Base-by-base conservation (phyloP, 805 yeast genomes). In the Ogataea wickerhamii region DNA sequence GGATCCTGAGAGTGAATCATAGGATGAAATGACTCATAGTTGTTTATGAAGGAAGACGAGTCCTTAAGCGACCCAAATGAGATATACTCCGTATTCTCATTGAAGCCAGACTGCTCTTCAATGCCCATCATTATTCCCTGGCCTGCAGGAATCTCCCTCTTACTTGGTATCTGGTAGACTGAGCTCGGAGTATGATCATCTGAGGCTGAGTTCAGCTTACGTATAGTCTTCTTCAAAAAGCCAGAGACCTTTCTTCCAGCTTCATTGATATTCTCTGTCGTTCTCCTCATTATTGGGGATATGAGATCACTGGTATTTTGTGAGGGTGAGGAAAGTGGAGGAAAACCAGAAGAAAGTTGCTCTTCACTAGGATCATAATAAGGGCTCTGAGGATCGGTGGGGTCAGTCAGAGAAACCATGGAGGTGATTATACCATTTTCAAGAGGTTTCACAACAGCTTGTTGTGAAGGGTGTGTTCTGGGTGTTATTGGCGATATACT, bases 51-150 rank as follows among this genome's bases (percentile, higher is more conserved):
- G 8, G 51, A 43, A 17, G 58, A 33, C 16, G 53, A 32, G 23
- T 53, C 62, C 18, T 52, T 54, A 5, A 70, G 58, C 0, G 71
- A 64, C 6, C 65, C 69, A 49, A 68, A 68, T 2, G 73, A 68
- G 11, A 67, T 53, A 42, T 68, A 68, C 27, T 60, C 63, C 2
- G 56, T 43, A 13, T 39, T 34, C 6, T 53, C 57, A 16, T 46
- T 52, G 3, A 31, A 45, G 8, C 19, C 18, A 12, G 19, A 25
- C 12, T 37, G 30, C 11, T 16, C 21, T 3, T 25, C 14, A 17
- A 30, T 28, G 18, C 34, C 36, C 5, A 29, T 5, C 13, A 33
- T 32, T 18, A 32, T 41, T 12, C 25, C 28, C 7, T 34, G 31
- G 19, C 41, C 41, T 1, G 48, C 24, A 12, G 39, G 34, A n/a